Conservation (phyloP, 169 alveolate genomes). For the Plasmodium fragile region DNA sequence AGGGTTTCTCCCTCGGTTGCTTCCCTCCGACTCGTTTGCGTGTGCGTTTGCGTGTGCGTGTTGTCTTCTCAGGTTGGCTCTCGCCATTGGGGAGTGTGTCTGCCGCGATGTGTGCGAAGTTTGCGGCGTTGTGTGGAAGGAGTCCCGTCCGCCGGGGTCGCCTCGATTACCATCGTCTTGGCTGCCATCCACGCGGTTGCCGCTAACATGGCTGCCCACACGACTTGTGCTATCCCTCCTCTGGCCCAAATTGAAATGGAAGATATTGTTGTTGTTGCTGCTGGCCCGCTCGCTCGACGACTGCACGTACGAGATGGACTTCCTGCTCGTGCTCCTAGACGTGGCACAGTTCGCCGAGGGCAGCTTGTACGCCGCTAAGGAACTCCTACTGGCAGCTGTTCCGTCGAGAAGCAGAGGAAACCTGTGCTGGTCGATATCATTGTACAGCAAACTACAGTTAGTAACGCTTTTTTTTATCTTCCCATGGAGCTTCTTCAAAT, state of each 20-base stretch:
- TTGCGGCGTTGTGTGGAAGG: not conserved
- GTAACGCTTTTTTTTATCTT: constrained; percentile 11
- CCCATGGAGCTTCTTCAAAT: constrained; percentile 53
- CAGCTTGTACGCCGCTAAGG: not conserved
- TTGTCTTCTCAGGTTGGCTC: not conserved
- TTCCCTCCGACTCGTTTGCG: not conserved
- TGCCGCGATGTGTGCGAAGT: not conserved
- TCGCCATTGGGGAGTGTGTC: not conserved
- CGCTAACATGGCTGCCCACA: not conserved
- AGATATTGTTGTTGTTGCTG: not conserved
- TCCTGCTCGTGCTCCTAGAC: not conserved
- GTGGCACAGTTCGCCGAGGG: not conserved
- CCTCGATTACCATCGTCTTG: not conserved
- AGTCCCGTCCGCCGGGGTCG: not conserved
- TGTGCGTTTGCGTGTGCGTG: not conserved
- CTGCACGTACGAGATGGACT: constrained; percentile 6
- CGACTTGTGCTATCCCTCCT: not conserved
- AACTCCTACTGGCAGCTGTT: not conserved
- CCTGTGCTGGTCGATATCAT: constrained; percentile 7
- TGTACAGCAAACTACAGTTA: constrained; percentile 28
- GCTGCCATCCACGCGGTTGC: not conserved
- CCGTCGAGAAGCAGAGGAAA: not conserved
- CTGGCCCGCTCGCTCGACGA: constrained; percentile 22
- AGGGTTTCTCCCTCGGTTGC: not conserved
- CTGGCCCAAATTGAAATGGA: constrained; percentile 4